A percentile compares a stretch with the other conserved stretches of the same genome.
Conservation (phyloP, 2,329 filamentous ascomycete genomes). For the Stromatinia cepivora region DNA sequence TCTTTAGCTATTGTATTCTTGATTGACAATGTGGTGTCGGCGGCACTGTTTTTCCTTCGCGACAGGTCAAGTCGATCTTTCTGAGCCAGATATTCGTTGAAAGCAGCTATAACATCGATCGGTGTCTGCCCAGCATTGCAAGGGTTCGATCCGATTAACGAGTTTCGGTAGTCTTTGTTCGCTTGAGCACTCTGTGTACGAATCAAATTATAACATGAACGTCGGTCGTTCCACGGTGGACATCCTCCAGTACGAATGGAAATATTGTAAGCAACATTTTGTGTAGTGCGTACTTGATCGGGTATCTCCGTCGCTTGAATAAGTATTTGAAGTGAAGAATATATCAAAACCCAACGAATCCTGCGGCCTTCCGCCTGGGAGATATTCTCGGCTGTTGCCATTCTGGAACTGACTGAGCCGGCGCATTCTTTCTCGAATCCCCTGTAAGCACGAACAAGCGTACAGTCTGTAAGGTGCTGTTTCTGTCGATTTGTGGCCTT, state of each 20-base stretch:
- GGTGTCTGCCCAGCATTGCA: conserved; percentile 10
- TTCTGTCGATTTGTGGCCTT: conserved; percentile 50
- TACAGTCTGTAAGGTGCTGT: conserved; percentile 42
- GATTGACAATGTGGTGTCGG: conserved; percentile 31
- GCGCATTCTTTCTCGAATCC: conserved; percentile 65
- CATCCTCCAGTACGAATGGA: conserved; percentile 34
- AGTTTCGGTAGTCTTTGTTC: conserved; percentile 25
- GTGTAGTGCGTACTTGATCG: conserved; percentile 58
- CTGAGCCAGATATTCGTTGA: conserved; percentile 52
- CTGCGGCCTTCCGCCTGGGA: conserved; percentile 69
- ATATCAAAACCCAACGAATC: conserved; percentile 76
- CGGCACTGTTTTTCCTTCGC: conserved; percentile 24
- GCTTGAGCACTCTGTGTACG: conserved; percentile 32
- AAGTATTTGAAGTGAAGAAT: conserved; percentile 72
- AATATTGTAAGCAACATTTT: conserved; percentile 56
- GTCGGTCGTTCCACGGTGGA: conserved; percentile 36
- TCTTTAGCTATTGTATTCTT: conserved; percentile 37
- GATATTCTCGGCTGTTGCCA: conserved; percentile 58
- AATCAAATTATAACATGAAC: conserved; percentile 28
- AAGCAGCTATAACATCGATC: conserved; percentile 51
- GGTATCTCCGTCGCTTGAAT: conserved; percentile 62
- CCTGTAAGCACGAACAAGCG: conserved; percentile 67
- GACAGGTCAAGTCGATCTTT: conserved; percentile 30
- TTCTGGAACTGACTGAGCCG: conserved; percentile 49
- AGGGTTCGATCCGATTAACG: background rate